These are phyloP conservation scores for Scolecobasidium constrictum DNA, from an alignment of 2,329 filamentous ascomycete species.

Conservation along the genomic window DNA sequence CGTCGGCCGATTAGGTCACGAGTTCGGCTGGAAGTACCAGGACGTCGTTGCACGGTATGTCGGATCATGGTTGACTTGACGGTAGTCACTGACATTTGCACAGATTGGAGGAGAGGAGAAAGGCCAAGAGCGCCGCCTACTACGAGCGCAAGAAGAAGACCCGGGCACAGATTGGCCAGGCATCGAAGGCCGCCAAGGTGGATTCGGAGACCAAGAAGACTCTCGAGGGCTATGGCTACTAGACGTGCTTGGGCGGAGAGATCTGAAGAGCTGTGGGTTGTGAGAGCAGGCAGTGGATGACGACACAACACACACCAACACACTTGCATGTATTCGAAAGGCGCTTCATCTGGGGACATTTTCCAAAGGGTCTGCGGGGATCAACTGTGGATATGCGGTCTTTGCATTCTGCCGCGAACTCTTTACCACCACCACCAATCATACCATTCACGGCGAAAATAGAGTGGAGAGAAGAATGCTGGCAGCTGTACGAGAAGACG, in stretches of 20 bases:
- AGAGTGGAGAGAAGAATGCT: background rate
- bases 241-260: constrained; percentile 30
- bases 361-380: background rate
- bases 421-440: background rate
- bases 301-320: background rate
- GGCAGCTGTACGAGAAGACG: background rate
- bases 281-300: background rate
- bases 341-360: constrained; percentile 1
- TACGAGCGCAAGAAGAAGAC: constrained; percentile 99
- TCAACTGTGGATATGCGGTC: background rate
- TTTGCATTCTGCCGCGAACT: background rate
- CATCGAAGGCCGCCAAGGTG: constrained; percentile 83
- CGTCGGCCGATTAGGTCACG: constrained; percentile 92
- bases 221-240: constrained; percentile 87
- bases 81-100: constrained; percentile 10
- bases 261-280: background rate
- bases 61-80: constrained; percentile 1
- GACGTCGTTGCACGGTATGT: constrained; percentile 95
- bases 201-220: constrained; percentile 79
- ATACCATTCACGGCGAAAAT: background rate
- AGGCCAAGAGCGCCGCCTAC: constrained; percentile 98
- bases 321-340: background rate
- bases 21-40: constrained; percentile 99
- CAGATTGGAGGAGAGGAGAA: constrained; percentile 98
- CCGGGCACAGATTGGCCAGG: constrained; percentile 79